phyloP scores from a whole-genome alignment of 495 filamentous ascomycete species.

The Penicillium tannophilum region DNA sequence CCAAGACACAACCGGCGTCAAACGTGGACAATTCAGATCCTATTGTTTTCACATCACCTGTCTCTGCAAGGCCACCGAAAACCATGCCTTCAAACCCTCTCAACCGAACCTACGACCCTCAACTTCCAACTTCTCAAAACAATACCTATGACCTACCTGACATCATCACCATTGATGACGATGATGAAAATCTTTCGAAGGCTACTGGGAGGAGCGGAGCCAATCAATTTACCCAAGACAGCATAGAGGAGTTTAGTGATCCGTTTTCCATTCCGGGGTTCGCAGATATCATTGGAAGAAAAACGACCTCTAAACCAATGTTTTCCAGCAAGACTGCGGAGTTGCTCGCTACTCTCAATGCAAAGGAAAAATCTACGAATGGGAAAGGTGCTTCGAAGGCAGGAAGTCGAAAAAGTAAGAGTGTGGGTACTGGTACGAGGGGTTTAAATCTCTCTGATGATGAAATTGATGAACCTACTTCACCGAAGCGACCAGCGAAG shows the following conservation, averaged over 20 bases:
- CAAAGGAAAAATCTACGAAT: constrained; percentile 8
- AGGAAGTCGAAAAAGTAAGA: constrained; percentile 8
- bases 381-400: constrained; percentile 10
- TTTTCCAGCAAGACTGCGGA: constrained; percentile 45
- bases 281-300: constrained; percentile 28
- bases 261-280: constrained; percentile 33
- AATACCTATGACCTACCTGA: constrained; percentile 6
- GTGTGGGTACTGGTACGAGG: background rate
- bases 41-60: constrained; percentile 50
- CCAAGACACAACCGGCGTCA: constrained; percentile 3
- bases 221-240: constrained; percentile 20
- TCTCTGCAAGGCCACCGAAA: constrained; percentile 10
- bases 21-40: constrained; percentile 50
- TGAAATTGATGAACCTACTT: constrained; percentile 28
- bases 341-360: constrained; percentile 37
- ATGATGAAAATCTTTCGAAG: constrained; percentile 30
- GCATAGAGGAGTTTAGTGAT: constrained; percentile 46
- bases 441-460: constrained; percentile 20
- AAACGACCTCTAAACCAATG: constrained; percentile 12
- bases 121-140: background rate
- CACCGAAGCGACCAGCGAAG: constrained; percentile 25
- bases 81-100: constrained; percentile 2
- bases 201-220: constrained; percentile 5
- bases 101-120: constrained; percentile 4
- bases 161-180: constrained; percentile 42